These are phyloP conservation scores for Venturia carpophila DNA, from an alignment of 2,329 filamentous ascomycete genomes.

Conservation along the genomic window DNA sequence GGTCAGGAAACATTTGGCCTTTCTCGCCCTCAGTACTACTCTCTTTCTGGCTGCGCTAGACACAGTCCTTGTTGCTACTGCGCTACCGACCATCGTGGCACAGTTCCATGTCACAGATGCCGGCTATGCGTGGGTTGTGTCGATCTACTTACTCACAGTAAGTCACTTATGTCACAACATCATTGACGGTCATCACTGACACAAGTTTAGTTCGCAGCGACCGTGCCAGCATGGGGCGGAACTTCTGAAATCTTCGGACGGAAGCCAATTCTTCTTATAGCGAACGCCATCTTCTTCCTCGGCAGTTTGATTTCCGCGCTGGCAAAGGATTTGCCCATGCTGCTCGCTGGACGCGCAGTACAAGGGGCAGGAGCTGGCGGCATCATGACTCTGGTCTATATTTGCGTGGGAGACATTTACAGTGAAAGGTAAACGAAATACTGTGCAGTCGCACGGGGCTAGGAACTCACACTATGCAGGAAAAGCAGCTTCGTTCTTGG, in stretches of 20 bases:
- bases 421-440: conserved; percentile 25
- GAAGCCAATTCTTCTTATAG: conserved; percentile 30
- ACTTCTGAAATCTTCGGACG: conserved; percentile 34
- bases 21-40: conserved; percentile 20
- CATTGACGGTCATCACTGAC: background rate
- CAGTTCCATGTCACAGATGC: conserved; percentile 19
- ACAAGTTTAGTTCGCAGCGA: conserved; percentile 26
- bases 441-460: background rate
- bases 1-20: background rate
- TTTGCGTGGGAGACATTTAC: conserved; percentile 47
- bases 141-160: conserved; percentile 32
- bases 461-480: conserved; percentile 25
- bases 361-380: conserved; percentile 53
- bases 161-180: background rate
- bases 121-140: conserved; percentile 22
- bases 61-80: conserved; percentile 23
- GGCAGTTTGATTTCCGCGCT: conserved; percentile 49
- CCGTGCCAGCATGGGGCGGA: conserved; percentile 36
- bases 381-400: conserved; percentile 53
- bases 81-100: conserved; percentile 18
- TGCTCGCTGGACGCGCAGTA: conserved; percentile 49
- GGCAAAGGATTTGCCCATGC: conserved; percentile 42
- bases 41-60: conserved; percentile 20
- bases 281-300: conserved; percentile 29
- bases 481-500: conserved; percentile 23